Conservation (phyloP, 495 filamentous ascomycete species). For the Haplographium delicatum region DNA sequence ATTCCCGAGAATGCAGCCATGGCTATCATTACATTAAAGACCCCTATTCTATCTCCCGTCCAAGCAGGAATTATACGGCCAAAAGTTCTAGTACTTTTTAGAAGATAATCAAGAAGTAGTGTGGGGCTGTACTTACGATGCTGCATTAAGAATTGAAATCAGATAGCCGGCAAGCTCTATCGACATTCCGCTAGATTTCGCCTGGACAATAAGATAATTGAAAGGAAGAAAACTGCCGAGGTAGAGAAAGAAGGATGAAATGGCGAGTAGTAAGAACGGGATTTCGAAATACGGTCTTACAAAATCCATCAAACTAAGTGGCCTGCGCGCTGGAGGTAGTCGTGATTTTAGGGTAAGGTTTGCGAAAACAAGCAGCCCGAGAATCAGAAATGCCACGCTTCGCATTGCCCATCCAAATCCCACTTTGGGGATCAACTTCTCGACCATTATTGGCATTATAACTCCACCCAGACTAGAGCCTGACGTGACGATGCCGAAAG, state of each 20-base stretch:
- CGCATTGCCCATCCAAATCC: constrained; percentile 73
- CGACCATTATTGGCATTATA: constrained; percentile 64
- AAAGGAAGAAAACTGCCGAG: constrained; percentile 66
- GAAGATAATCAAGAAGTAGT: neutral
- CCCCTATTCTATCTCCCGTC: constrained; percentile 64
- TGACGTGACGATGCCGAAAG: constrained; percentile 59
- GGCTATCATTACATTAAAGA: constrained; percentile 64
- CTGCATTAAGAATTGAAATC: constrained; percentile 63
- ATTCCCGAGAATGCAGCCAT: constrained; percentile 51
- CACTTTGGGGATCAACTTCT: constrained; percentile 49
- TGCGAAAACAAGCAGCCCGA: constrained; percentile 55
- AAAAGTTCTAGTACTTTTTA: constrained; percentile 37
- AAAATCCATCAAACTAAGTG: constrained; percentile 47
- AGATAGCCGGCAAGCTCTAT: constrained; percentile 51
- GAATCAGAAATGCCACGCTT: constrained; percentile 59
- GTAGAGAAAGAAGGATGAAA: constrained; percentile 55
- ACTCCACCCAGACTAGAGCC: constrained; percentile 63
- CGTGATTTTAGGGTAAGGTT: constrained; percentile 59
- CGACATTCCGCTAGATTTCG: constrained; percentile 51
- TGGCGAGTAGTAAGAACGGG: constrained; percentile 42
- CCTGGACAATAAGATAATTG: constrained; percentile 59
- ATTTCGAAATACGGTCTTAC: constrained; percentile 51
- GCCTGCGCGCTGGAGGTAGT: constrained; percentile 47
- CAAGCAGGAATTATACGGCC: constrained; percentile 65
- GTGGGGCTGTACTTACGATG: constrained; percentile 32